Evolutionary conservation across 768 basidiomycete genomes (phyloP).

Genomic region (Leucocoprinus leucothites): DNA sequence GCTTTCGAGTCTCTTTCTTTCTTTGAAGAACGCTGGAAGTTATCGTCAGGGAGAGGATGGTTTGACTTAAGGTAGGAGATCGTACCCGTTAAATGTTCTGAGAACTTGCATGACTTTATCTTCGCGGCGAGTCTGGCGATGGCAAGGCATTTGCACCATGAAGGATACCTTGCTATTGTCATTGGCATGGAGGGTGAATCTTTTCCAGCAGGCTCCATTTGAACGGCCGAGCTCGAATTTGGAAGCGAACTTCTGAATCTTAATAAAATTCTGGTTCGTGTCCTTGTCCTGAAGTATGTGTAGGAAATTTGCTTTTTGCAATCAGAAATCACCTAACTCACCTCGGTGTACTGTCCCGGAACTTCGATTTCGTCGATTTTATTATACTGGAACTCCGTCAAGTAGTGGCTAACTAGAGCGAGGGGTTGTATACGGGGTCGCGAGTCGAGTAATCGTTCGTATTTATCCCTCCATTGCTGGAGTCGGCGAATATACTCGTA

Average conservation of each 20-base stretch:
- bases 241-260: constrained; percentile 87
- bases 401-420: constrained; percentile 84
- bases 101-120: constrained; percentile 90
- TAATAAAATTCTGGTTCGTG: constrained; percentile 84
- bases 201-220: constrained; percentile 83
- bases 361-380: constrained; percentile 98
- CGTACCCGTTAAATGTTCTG: constrained; percentile 91
- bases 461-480: constrained; percentile 91
- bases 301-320: not conserved
- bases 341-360: constrained; percentile 98
- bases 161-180: constrained; percentile 91
- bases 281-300: constrained; percentile 78
- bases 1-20: constrained; percentile 90
- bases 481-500: constrained; percentile 86
- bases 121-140: constrained; percentile 84
- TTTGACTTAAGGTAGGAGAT: not conserved
- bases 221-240: constrained; percentile 89
- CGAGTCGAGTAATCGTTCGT: constrained; percentile 79
- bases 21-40: constrained; percentile 66
- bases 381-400: constrained; percentile 96
- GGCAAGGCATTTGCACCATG: constrained; percentile 84
- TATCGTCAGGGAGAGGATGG: not conserved
- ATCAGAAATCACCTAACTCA: constrained; percentile 23
- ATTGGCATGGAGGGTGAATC: constrained; percentile 86
- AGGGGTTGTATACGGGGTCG: constrained; percentile 82